Evolutionary conservation across 2,329 filamentous ascomycete species (phyloP), one percentile per base, ranked within the genome.

Genomic region (Verticillium longisporum): DNA sequence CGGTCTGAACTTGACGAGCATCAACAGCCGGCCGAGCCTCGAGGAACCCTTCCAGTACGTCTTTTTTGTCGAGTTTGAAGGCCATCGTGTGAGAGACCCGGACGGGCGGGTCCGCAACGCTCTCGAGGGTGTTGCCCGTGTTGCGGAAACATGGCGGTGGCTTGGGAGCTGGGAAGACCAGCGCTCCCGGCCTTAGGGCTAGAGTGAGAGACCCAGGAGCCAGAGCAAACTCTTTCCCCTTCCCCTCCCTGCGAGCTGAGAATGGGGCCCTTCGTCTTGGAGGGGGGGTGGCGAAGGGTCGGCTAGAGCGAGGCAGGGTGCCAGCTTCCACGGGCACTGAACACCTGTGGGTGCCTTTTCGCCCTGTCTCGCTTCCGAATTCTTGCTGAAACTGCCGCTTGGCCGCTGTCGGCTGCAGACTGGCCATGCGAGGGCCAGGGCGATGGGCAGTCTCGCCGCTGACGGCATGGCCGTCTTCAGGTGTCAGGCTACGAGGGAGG

Each of bases 1-100:
- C 66, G 82, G 83, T 5, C 80, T 97, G 61, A 96, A 97, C 72
- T 77, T 98, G 66, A 97, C 93, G 34, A 94, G 89, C 72, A 96
- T 98, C 74, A 93, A 92, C 72, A 92, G 90, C 66, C 78, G 94
- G 65, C 94, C 94, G 5, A 92, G 90, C 68, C 83, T 90, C 61
- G 78, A 83, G 45, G 77, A 79, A 66, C 86, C 89, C 21, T 98
- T 96, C 85, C 88, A 96, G 72, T 98, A 98, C 76, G 84, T 97
- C 41, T 97, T 98, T 77, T 93, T 98, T 71, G 88, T 97, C 34
- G 94, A 98, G 78, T 92, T 96, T 68, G 84, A 89, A 72, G 88
- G 89, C 1, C 82, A 85, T 71, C 77, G 75, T 66, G 68, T 72
- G 61, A 73, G 75, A 57, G 85, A 85, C 67, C 78, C 79, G 2